Evolutionary conservation across 164 flowering plant species (phyloP).

Genomic region (Cinnamomum micranthum): DNA sequence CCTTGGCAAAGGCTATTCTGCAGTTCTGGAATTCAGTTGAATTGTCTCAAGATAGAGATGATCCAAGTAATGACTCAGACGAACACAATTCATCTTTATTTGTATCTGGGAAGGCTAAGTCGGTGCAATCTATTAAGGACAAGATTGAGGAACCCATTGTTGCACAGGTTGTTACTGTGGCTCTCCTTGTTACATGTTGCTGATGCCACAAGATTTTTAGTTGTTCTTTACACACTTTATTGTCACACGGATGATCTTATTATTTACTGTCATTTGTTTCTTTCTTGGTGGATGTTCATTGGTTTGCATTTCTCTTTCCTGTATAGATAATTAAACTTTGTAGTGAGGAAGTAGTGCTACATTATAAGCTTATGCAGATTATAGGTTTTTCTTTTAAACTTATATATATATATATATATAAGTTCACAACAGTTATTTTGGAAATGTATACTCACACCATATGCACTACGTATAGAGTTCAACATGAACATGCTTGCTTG

Average conservation of each 20-base stretch:
- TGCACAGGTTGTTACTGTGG: conserved; percentile 17
- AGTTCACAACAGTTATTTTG: no score
- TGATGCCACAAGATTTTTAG: not conserved
- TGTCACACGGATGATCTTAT: no score
- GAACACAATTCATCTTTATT: conserved; percentile 17
- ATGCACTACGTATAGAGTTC: no score
- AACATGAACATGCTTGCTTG: no score
- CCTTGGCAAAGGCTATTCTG: conserved; percentile 67
- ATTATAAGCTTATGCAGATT: not conserved
- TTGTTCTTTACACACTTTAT: not conserved
- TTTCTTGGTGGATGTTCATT: not conserved
- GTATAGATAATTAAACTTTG: no score
- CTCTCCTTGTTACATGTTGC: not conserved
- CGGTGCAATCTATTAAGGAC: conserved; percentile 18
- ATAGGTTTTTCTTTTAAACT: not conserved
- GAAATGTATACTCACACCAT: no score
- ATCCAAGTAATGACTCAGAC: conserved; percentile 9
- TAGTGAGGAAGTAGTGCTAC: not conserved
- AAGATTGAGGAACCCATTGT: conserved; percentile 22
- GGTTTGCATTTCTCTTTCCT: not conserved
- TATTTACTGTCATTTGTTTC: not conserved
- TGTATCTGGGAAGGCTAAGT: conserved; percentile 19
- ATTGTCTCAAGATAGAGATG: conserved; percentile 25
- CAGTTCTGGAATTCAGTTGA: conserved; percentile 83
- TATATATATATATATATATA: no score